Base-by-base conservation (phyloP, 768 basidiomycete species). In the Suillus occidentalis region DNA sequence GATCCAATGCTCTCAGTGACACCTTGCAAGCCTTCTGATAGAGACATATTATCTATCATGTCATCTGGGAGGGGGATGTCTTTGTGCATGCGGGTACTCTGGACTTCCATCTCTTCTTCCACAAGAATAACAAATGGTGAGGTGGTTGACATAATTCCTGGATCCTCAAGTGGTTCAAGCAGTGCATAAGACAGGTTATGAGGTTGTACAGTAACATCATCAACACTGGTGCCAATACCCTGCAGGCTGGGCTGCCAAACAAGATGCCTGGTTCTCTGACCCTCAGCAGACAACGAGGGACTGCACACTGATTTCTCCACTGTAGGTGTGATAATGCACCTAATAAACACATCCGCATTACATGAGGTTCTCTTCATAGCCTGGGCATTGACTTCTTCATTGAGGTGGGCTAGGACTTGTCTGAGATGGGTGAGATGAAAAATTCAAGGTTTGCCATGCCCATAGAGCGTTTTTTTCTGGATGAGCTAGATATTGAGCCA, bases 111-210 rank as follows among this genome's bases (percentile, higher is more conserved):
- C n/a, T n/a, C n/a, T n/a, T n/a, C n/a, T n/a, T n/a, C n/a, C n/a
- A n/a, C n/a, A n/a, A n/a, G n/a, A n/a, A n/a, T 18, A 40, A 82
- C 89, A 40, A 25, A 58, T 3, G 25, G 39, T 18, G 16, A 40
- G 4, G 39, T 18, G 25, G n/a, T 40, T 9, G 39, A 6, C 10
- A 16, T 40, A 28, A 25, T 16, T 40, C 9, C 25, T 6, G 40
- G 39, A 13, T 18, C 58, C 10, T 20, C 18, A 13, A 42, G 16
- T 31, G 6, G 6, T 20, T 42, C 25, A 28, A 39, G 40, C 12
- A 12, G 18, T 31, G 18, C 25, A 42, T 6, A 18, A 42, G 6
- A 13, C 9, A 18, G 58, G 42, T 20, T 39, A 28, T 20, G 18
- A 20, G 20, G 25, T 18, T 40, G 22, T 3, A 6, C 39, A 10